A percentile compares a stretch with the other conserved stretches of the same genome.
These are phyloP conservation scores for Maudiozyma serrabonitensis DNA, from an alignment of 805 yeast genomes.

Conservation along the genomic window DNA sequence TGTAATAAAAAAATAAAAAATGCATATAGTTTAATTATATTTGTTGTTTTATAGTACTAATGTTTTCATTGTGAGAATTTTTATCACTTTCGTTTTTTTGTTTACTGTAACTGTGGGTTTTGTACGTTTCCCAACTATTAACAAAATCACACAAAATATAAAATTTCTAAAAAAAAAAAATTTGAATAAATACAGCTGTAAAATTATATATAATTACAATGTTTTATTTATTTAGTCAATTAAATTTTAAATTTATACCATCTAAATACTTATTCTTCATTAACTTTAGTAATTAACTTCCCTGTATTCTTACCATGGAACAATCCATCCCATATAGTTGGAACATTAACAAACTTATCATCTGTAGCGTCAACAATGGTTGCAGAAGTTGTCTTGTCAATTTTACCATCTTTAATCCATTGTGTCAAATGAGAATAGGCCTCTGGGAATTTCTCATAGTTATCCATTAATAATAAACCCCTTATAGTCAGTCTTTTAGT, in stretches of 20 bases:
- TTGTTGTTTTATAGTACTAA: background rate
- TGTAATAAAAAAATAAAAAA: slow-evolving; percentile 7
- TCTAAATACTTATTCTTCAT: slow-evolving; percentile 9
- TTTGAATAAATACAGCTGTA: no score
- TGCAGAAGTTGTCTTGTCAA: slow-evolving; percentile 31
- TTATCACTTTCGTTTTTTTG: background rate
- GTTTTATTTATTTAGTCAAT: background rate
- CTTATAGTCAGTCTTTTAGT: slow-evolving; percentile 40
- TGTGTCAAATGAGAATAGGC: slow-evolving; percentile 31
- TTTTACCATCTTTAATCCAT: slow-evolving; percentile 34
- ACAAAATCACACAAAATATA: background rate
- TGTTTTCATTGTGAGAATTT: background rate
- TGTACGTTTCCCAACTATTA: background rate
- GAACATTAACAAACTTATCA: slow-evolving; percentile 36
- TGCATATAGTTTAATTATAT: background rate
- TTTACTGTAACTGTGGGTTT: background rate
- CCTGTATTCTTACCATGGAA: slow-evolving; percentile 41
- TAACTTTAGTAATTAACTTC: slow-evolving; percentile 40
- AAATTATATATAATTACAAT: background rate
- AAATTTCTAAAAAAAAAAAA: background rate
- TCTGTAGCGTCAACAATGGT: slow-evolving; percentile 35
- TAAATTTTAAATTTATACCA: background rate
- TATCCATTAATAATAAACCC: slow-evolving; percentile 47
- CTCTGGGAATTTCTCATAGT: slow-evolving; percentile 29
- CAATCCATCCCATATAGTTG: slow-evolving; percentile 38